Percentiles rank a stretch among this genome's conserved stretches.
Evolutionary conservation across 495 filamentous ascomycete species (phyloP).

Genomic region (Oidiodendron maius): DNA sequence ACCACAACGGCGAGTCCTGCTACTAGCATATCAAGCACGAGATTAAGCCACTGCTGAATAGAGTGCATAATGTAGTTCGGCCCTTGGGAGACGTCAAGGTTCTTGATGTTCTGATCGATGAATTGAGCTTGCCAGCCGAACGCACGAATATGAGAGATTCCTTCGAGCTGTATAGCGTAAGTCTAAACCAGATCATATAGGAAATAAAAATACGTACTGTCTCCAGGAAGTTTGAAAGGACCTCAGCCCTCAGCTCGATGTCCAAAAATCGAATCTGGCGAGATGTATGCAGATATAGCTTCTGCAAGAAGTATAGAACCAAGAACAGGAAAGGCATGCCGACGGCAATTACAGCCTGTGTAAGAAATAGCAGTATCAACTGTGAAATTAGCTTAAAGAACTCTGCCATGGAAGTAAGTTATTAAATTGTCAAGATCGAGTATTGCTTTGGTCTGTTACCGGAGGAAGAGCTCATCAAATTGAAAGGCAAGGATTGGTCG

Average conservation of each 20-base stretch:
- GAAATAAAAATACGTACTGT: too few relatives aligned
- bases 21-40: slow-evolving; percentile 33
- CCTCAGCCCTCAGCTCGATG: slow-evolving; percentile 37
- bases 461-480: too few relatives aligned
- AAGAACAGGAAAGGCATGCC: background rate
- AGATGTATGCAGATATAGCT: slow-evolving; percentile 54
- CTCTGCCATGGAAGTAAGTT: background rate
- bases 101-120: slow-evolving; percentile 3
- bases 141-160: slow-evolving; percentile 33
- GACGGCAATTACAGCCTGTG: background rate
- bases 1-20: slow-evolving; percentile 27
- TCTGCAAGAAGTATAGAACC: slow-evolving; percentile 46
- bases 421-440: too few relatives aligned
- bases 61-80: slow-evolving; percentile 39
- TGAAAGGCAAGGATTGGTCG: too few relatives aligned
- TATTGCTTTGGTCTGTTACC: too few relatives aligned
- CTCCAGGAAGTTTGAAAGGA: background rate
- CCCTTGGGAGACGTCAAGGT: slow-evolving; percentile 33
- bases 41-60: slow-evolving; percentile 36
- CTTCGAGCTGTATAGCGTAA: slow-evolving; percentile 25
- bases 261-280: slow-evolving; percentile 53
- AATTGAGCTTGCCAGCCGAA: slow-evolving; percentile 27
- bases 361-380: background rate
- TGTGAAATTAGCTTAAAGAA: background rate
- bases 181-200: too few relatives aligned